A percentile compares a stretch with the other conserved stretches of the same genome.
Conservation (phyloP, 1,284 basidiomycete genomes). For the Pyrrhoderma lamaoense region DNA sequence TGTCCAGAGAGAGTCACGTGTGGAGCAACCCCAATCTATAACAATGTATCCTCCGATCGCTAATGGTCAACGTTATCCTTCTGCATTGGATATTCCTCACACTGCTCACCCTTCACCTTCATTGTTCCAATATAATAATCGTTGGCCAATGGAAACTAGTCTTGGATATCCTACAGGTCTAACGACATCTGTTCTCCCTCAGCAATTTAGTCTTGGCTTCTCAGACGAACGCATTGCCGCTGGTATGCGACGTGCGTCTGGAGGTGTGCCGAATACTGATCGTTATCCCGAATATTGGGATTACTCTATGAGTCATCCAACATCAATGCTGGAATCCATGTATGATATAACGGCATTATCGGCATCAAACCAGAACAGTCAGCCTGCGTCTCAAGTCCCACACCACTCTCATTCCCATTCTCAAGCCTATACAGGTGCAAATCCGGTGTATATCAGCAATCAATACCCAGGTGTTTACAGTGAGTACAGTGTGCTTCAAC, state of each 20-base stretch:
- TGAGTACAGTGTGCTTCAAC: background rate
- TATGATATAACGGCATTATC: conserved; percentile 12
- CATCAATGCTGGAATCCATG: conserved; percentile 18
- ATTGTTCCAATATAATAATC: conserved; percentile 25
- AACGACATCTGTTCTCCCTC: conserved; percentile 59
- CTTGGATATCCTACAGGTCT: conserved; percentile 38
- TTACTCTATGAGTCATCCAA: conserved; percentile 44
- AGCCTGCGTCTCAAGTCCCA: conserved; percentile 4
- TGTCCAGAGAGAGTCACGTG: background rate
- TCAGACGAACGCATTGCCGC: conserved; percentile 31
- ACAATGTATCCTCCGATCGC: conserved; percentile 1
- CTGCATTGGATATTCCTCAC: background rate
- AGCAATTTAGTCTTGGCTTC: conserved; percentile 63
- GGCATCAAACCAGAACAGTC: conserved; percentile 1
- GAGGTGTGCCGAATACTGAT: conserved; percentile 23
- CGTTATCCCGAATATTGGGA: conserved; percentile 57
- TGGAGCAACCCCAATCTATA: background rate
- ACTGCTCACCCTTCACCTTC: background rate
- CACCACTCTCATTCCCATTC: conserved; percentile 8
- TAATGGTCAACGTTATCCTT: conserved; percentile 10
- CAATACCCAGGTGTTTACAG: conserved; percentile 13
- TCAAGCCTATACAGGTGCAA: background rate
- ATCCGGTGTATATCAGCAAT: conserved; percentile 10
- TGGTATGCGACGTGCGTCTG: conserved; percentile 16
- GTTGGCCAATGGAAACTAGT: conserved; percentile 40